Evolutionary conservation across 1,284 basidiomycete genomes (phyloP), one percentile per base, ranked within the genome.

Genomic region (Flammula alnicola): DNA sequence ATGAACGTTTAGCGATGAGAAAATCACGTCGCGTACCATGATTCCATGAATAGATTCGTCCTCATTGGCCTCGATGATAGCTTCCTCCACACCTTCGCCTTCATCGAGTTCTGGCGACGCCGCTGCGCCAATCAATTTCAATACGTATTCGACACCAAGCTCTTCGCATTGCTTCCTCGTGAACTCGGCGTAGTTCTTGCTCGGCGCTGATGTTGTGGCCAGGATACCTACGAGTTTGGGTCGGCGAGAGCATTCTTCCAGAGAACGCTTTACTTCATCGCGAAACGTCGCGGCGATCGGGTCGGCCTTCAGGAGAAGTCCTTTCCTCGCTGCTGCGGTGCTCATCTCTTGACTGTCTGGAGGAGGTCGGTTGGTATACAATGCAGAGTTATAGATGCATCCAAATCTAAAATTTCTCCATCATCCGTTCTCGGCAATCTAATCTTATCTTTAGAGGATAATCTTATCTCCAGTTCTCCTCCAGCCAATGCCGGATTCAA

Each of bases 141-240:
- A 74, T 49, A 93, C 85, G 68, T 95, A 98, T 46, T 89, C 83
- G 53, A 98, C 86, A 0, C 94, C 95, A 30, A 98, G 80, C 33
- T 85, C 86, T 48, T 91, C 83, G 69, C 95, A 98, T 54, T 95
- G 93, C 64, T 88, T 94, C 68, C 81, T 81, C 33, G 96, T 98
- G 70, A 97, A 98, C 58, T 95, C 90, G 12, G 96, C 92, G 64
- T 99, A 99, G 56, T 82, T 88, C 63, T 83, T 86, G 64, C 94
- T 96, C 1, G 96, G 95, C 3, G 86, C 84, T 39, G 88, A 88
- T 0, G 86, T 83, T 1, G 94, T 97, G 1, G 93, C 89, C 20
- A 99, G 80, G 60, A 98, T 97, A 7, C 95, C 96, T 47, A 98
- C 88, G 19, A 99, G 80, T 64, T 87, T 92, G 4, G 94, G 92